Evolutionary conservation across 148 eudicot genomes (phyloP).

Genomic region (Nepenthes gracilis): DNA sequence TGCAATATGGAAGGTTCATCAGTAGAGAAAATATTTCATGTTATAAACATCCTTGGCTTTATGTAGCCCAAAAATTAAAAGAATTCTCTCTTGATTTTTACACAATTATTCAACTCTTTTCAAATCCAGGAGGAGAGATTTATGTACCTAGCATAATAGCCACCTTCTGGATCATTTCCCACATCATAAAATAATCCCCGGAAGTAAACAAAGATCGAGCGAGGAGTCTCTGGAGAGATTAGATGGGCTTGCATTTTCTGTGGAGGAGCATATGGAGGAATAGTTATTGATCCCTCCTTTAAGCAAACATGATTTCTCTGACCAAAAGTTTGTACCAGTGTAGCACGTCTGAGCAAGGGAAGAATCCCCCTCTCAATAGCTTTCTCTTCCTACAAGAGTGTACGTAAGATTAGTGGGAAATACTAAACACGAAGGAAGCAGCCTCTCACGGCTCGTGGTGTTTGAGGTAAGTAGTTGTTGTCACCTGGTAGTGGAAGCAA

Average conservation of each 20-base stretch:
- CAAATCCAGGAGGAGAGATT: not conserved
- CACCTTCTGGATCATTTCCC: slow-evolving; percentile 99
- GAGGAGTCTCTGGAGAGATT: slow-evolving; percentile 80
- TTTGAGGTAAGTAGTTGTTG: not conserved
- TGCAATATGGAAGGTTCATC: no score
- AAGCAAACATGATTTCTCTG: slow-evolving; percentile 96
- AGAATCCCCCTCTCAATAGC: slow-evolving; percentile 98
- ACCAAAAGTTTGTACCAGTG: slow-evolving; percentile 96
- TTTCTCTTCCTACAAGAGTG: slow-evolving; percentile 73
- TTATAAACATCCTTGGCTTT: no score
- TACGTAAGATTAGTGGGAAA: not conserved
- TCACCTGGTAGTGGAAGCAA: slow-evolving; percentile 91
- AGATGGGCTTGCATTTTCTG: slow-evolving; percentile 97
- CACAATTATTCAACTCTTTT: no score
- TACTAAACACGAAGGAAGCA: not conserved
- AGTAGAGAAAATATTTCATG: no score
- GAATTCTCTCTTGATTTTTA: no score
- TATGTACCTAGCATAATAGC: slow-evolving; percentile 90
- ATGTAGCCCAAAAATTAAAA: no score
- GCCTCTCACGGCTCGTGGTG: not conserved
- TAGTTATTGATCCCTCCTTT: slow-evolving; percentile 83
- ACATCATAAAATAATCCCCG: slow-evolving; percentile 96
- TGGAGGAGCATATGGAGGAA: slow-evolving; percentile 98
- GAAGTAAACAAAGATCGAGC: slow-evolving; percentile 97
- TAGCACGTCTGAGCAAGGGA: slow-evolving; percentile 74